phyloP scores from a whole-genome alignment of 768 basidiomycete genomes.

The Lactarius hatsudake region DNA sequence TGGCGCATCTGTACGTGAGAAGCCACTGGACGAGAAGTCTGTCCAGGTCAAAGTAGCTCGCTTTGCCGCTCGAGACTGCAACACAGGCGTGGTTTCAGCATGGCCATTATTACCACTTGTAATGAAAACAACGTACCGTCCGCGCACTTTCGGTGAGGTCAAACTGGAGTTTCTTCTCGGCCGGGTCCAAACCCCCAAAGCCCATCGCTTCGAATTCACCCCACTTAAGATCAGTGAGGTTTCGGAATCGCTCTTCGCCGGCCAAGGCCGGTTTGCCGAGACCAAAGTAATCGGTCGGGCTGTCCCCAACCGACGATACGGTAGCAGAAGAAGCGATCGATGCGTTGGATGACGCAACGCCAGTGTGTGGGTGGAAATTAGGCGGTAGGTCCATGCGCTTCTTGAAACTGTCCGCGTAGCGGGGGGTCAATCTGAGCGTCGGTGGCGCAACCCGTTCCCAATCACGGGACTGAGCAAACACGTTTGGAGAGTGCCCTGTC shows the following conservation, averaged over 20 bases:
- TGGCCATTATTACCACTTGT: background rate
- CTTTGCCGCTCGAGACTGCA: slow-evolving; percentile 48
- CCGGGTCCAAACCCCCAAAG: slow-evolving; percentile 54
- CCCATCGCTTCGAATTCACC: slow-evolving; percentile 87
- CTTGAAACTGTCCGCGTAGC: slow-evolving; percentile 72
- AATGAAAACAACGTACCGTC: slow-evolving; percentile 46
- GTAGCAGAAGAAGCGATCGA: slow-evolving; percentile 34
- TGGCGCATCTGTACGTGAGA: slow-evolving; percentile 73
- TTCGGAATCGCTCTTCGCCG: slow-evolving; percentile 71
- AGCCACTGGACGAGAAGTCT: slow-evolving; percentile 83
- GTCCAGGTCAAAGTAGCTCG: slow-evolving; percentile 87
- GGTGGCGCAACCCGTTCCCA: slow-evolving; percentile 73
- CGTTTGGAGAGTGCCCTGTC: slow-evolving; percentile 36
- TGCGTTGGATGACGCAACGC: slow-evolving; percentile 34
- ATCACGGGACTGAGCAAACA: slow-evolving; percentile 63
- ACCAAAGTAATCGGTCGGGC: slow-evolving; percentile 33
- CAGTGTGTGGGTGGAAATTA: slow-evolving; percentile 52
- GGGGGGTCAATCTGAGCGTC: slow-evolving; percentile 56
- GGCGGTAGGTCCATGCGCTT: slow-evolving; percentile 71
- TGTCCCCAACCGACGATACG: slow-evolving; percentile 3
- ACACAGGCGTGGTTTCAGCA: slow-evolving; percentile 38
- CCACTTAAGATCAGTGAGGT: slow-evolving; percentile 85
- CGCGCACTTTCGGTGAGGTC: slow-evolving; percentile 89
- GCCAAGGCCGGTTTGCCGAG: slow-evolving; percentile 34
- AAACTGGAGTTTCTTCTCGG: slow-evolving; percentile 80